These are phyloP conservation scores for Trichoderma brevicompactum DNA, from an alignment of 2,329 filamentous ascomycete genomes.

Conservation along the genomic window DNA sequence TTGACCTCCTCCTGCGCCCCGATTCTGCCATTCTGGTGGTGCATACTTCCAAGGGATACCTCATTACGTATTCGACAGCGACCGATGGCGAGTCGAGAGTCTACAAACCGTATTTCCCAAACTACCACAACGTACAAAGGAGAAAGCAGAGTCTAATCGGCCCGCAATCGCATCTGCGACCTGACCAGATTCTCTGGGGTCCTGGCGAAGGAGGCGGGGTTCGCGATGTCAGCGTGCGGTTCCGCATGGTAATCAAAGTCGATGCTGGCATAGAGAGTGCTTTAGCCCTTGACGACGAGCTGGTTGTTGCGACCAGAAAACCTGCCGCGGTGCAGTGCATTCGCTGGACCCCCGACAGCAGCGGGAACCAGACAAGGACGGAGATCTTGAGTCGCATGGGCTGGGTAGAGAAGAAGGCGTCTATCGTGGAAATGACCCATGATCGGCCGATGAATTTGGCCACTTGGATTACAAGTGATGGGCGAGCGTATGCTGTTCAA, in stretches of 20 bases:
- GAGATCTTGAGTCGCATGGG: slow-evolving; percentile 86
- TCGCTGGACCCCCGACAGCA: slow-evolving; percentile 84
- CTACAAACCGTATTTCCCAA: slow-evolving; percentile 80
- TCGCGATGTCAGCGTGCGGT: slow-evolving; percentile 84
- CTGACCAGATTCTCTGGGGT: slow-evolving; percentile 70
- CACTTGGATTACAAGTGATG: slow-evolving; percentile 89
- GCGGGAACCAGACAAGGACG: slow-evolving; percentile 83
- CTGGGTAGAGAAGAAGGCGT: slow-evolving; percentile 79
- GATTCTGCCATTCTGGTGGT: slow-evolving; percentile 92
- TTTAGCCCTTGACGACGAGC: slow-evolving; percentile 86
- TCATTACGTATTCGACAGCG: slow-evolving; percentile 93
- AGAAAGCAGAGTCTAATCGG: slow-evolving; percentile 65
- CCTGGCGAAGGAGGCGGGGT: slow-evolving; percentile 83
- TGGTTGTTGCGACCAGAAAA: slow-evolving; percentile 88
- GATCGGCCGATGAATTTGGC: slow-evolving; percentile 96
- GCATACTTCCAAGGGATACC: slow-evolving; percentile 80
- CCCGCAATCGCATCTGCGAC: slow-evolving; percentile 57
- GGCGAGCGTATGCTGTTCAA: slow-evolving; percentile 89
- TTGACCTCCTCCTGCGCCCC: slow-evolving; percentile 81
- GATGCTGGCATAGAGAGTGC: slow-evolving; percentile 91
- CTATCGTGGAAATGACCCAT: slow-evolving; percentile 83
- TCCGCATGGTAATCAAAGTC: slow-evolving; percentile 97
- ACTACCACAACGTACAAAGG: slow-evolving; percentile 65
- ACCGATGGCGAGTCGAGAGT: slow-evolving; percentile 81
- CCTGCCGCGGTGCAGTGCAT: slow-evolving; percentile 97